phyloP scores from a whole-genome alignment of 2,329 filamentous ascomycete species.

The Ascochyta rabiei region DNA sequence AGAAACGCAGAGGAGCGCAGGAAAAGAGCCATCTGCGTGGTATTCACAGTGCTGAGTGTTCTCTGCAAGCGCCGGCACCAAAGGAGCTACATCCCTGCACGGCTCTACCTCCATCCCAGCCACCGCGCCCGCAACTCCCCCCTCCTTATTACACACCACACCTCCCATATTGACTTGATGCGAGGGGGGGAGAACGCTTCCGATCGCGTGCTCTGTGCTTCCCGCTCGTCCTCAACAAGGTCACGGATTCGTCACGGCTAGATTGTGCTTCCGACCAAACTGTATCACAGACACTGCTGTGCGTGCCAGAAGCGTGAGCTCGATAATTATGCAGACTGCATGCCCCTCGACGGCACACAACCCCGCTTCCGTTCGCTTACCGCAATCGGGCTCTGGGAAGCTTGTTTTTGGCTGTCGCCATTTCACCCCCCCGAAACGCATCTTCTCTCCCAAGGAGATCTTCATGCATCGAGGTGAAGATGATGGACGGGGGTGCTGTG shows the following conservation, averaged over 20 bases:
- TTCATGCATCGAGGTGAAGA: slow-evolving; percentile 16
- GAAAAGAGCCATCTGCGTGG: slow-evolving; percentile 23
- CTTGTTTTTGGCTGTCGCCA: slow-evolving; percentile 31
- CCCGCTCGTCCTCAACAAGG: slow-evolving; percentile 20
- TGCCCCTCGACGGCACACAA: slow-evolving; percentile 6
- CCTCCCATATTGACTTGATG: slow-evolving; percentile 11
- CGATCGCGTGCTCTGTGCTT: slow-evolving; percentile 9
- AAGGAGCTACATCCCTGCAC: slow-evolving; percentile 33
- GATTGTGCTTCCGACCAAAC: slow-evolving; percentile 20
- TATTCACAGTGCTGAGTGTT: slow-evolving; percentile 28
- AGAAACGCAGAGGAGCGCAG: slow-evolving; percentile 15
- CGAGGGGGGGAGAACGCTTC: slow-evolving; percentile 16
- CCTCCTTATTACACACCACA: slow-evolving; percentile 19
- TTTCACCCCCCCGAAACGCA: no score
- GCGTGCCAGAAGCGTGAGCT: slow-evolving; percentile 25
- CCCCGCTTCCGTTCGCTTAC: slow-evolving; percentile 24
- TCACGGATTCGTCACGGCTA: slow-evolving; percentile 18
- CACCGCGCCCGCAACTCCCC: slow-evolving; percentile 26
- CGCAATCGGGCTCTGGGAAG: slow-evolving; percentile 23
- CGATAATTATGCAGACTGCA: slow-evolving; percentile 21
- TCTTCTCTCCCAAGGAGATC: neutral
- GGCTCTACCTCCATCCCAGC: slow-evolving; percentile 34
- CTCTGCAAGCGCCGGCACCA: slow-evolving; percentile 43
- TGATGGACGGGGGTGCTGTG: neutral
- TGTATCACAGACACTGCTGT: slow-evolving; percentile 30